Conservation (phyloP, 768 basidiomycete genomes). For the Leccinum subgranulosum region DNA sequence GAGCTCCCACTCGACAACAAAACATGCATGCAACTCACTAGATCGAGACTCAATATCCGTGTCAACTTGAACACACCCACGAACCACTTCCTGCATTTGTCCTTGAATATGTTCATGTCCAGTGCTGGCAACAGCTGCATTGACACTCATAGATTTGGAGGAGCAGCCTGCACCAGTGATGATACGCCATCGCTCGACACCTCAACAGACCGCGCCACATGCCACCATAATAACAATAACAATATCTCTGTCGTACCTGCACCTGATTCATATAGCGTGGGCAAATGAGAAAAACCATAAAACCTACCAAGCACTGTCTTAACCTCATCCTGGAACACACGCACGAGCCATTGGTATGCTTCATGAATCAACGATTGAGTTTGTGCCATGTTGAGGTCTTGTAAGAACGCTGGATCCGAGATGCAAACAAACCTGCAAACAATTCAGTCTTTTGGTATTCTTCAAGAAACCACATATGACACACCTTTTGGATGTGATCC, state of each 20-base stretch:
- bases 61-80: constrained; percentile 50
- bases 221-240: constrained; percentile 27
- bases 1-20: not conserved
- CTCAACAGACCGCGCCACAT: constrained; percentile 57
- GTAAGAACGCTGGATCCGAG: too few relatives aligned
- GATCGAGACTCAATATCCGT: constrained; percentile 50
- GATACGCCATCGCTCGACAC: constrained; percentile 18
- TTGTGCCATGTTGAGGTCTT: too few relatives aligned
- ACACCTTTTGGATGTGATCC: too few relatives aligned
- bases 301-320: constrained; percentile 39
- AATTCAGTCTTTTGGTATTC: too few relatives aligned
- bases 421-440: too few relatives aligned
- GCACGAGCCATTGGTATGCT: too few relatives aligned
- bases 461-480: too few relatives aligned
- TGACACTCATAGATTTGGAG: constrained; percentile 39
- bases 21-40: constrained; percentile 33
- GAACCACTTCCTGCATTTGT: constrained; percentile 54
- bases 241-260: constrained; percentile 74
- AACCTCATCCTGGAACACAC: too few relatives aligned
- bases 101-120: constrained; percentile 55
- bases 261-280: not conserved
- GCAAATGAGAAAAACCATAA: not conserved
- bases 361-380: too few relatives aligned
- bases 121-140: constrained; percentile 57
- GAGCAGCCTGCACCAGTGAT: not conserved